Conservation (phyloP, 1,139 yeast genomes). For the Saccharomycopsis hybrid region DNA sequence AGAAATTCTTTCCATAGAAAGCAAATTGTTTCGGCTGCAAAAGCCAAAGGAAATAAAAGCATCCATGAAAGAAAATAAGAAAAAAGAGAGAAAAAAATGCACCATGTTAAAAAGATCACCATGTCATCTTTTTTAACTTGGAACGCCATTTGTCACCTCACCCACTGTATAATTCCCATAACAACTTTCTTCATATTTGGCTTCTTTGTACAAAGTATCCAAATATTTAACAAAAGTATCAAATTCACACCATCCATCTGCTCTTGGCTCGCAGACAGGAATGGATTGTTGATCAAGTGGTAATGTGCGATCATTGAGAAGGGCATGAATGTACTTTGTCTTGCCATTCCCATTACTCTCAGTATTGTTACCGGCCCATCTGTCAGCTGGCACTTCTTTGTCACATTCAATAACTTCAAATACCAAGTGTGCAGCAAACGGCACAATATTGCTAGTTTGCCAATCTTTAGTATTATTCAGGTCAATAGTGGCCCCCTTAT, state of each 20-base stretch:
- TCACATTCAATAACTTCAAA: constrained; percentile 23
- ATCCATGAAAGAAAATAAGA: too few species aligned
- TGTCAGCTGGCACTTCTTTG: constrained; percentile 18
- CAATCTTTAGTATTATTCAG: too few species aligned
- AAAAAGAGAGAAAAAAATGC: too few species aligned
- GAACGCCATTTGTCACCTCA: too few species aligned
- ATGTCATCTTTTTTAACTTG: too few species aligned
- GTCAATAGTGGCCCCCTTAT: constrained; percentile 10
- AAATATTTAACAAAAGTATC: constrained; percentile 19
- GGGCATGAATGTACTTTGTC: constrained; percentile 19
- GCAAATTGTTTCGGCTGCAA: too few species aligned
- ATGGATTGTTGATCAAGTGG: constrained; percentile 19
- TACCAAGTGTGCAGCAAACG: constrained; percentile 21
- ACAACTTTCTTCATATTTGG: constrained; percentile 29
- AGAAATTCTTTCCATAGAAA: too few species aligned
- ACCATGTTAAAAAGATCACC: too few species aligned
- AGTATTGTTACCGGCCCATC: constrained; percentile 1
- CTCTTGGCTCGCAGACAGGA: constrained; percentile 21
- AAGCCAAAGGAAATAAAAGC: too few species aligned
- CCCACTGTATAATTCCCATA: too few species aligned
- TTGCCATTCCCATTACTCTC: not conserved
- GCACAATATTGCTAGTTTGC: constrained; percentile 22
- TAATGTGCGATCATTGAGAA: constrained; percentile 21
- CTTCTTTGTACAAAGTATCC: constrained; percentile 23
- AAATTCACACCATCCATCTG: constrained; percentile 22